Evolutionary conservation across 2,329 filamentous ascomycete genomes (phyloP).

Genomic region (Pyricularia grisea): DNA sequence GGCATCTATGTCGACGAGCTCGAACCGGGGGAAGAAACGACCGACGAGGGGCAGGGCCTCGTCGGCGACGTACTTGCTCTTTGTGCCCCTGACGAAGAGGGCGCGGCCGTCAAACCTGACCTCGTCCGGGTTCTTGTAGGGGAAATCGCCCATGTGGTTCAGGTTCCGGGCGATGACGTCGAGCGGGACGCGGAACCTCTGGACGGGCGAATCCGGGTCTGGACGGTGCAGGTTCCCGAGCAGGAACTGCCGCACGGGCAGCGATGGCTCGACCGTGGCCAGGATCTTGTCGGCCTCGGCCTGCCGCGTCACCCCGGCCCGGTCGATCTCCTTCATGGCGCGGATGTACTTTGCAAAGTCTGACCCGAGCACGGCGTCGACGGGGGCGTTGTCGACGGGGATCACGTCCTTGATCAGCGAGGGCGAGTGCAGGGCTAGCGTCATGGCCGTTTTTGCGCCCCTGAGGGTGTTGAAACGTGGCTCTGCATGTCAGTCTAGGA

Average conservation of each 20-base stretch:
- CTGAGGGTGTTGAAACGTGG: constrained; percentile 26
- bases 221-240: constrained; percentile 71
- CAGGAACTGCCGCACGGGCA: constrained; percentile 82
- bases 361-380: constrained; percentile 65
- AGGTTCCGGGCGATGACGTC: constrained; percentile 58
- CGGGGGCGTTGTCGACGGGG: constrained; percentile 84
- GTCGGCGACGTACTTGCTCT: constrained; percentile 71
- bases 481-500: no score
- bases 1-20: constrained; percentile 62
- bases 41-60: constrained; percentile 72
- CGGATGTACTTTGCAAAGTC: constrained; percentile 74
- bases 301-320: constrained; percentile 55
- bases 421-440: constrained; percentile 65
- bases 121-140: constrained; percentile 64
- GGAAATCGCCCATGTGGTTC: constrained; percentile 77
- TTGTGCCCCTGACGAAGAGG: constrained; percentile 70
- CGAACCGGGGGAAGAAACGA: constrained; percentile 72
- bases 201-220: constrained; percentile 16
- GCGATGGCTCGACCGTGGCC: constrained; percentile 58
- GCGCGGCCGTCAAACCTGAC: constrained; percentile 66
- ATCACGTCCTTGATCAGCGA: constrained; percentile 61
- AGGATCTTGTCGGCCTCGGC: constrained; percentile 76
- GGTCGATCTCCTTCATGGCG: constrained; percentile 76
- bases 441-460: constrained; percentile 92
- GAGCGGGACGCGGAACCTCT: constrained; percentile 75